Evolutionary conservation across 2,329 filamentous ascomycete species (phyloP).

Genomic region (Ophiostoma piceae): DNA sequence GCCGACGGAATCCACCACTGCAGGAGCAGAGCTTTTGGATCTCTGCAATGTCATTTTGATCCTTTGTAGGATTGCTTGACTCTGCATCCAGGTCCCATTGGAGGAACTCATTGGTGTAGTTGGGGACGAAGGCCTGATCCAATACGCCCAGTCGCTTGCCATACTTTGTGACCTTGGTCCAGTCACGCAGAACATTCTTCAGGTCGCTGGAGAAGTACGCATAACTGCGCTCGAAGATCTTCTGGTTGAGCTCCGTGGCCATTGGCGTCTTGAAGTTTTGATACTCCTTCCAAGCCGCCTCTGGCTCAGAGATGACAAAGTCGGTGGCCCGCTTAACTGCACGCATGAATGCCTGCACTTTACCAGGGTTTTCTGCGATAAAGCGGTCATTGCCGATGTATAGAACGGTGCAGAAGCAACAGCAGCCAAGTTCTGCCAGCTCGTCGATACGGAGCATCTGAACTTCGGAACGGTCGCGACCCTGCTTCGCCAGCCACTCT

Average conservation of each 20-base stretch:
- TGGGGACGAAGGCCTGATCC: conserved; percentile 57
- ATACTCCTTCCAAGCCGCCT: conserved; percentile 61
- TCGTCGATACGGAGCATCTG: conserved; percentile 79
- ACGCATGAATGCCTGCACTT: conserved; percentile 62
- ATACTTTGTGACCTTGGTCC: conserved; percentile 71
- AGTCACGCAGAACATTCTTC: conserved; percentile 64
- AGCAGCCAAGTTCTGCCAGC: conserved; percentile 72
- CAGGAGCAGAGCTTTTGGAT: conserved; percentile 50
- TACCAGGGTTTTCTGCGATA: conserved; percentile 59
- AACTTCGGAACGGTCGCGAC: conserved; percentile 60
- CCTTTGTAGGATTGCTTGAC: conserved; percentile 48
- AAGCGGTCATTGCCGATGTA: conserved; percentile 75
- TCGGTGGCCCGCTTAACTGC: conserved; percentile 72
- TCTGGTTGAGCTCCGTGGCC: conserved; percentile 62
- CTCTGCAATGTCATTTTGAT: conserved; percentile 68
- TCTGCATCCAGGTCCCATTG: conserved; percentile 60
- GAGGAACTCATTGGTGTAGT: conserved; percentile 70
- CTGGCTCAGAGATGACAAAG: conserved; percentile 60
- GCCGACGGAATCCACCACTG: not conserved
- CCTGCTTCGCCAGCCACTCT: conserved; percentile 63
- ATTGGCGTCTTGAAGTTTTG: conserved; percentile 67
- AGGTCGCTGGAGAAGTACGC: conserved; percentile 63
- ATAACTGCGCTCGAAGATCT: conserved; percentile 74
- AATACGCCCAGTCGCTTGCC: conserved; percentile 68
- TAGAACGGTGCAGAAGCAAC: conserved; percentile 77